These are phyloP conservation scores for Funneliformis geosporum DNA, from an alignment of 192 early-diverging fungal species.

Conservation along the genomic window DNA sequence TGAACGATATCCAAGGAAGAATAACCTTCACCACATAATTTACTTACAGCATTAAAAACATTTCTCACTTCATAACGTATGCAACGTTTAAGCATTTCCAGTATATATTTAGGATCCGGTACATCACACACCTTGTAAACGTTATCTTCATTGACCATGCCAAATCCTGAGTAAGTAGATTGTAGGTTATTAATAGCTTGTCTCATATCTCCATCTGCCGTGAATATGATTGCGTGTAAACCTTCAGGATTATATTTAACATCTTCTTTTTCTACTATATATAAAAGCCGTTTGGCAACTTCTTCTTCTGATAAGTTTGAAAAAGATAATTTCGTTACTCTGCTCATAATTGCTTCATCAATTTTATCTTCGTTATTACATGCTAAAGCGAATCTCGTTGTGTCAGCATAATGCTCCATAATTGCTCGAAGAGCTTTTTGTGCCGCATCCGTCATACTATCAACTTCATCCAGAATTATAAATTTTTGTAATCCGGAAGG, in stretches of 20 bases:
- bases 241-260: slow-evolving; percentile 86
- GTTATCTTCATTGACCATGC: slow-evolving; percentile 81
- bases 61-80: slow-evolving; percentile 65
- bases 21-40: slow-evolving; percentile 86
- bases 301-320: slow-evolving; percentile 77
- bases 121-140: slow-evolving; percentile 98
- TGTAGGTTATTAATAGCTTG: slow-evolving; percentile 98
- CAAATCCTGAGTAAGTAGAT: slow-evolving; percentile 85
- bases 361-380: slow-evolving; percentile 97
- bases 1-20: slow-evolving; percentile 88
- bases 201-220: slow-evolving; percentile 97
- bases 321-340: slow-evolving; percentile 92
- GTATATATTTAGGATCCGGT: slow-evolving; percentile 84
- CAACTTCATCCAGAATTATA: slow-evolving; percentile 98
- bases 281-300: slow-evolving; percentile 74
- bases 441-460: slow-evolving; percentile 96
- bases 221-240: slow-evolving; percentile 91
- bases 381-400: slow-evolving; percentile 94
- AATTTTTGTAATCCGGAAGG: slow-evolving; percentile 84
- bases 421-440: slow-evolving; percentile 97
- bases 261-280: slow-evolving; percentile 82
- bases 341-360: slow-evolving; percentile 96
- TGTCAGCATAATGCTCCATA: slow-evolving; percentile 96
- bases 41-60: slow-evolving; percentile 67
- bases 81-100: slow-evolving; percentile 76